phyloP scores from a whole-genome alignment of 805 yeast genomes.

The Pichia thaimueangensis region DNA sequence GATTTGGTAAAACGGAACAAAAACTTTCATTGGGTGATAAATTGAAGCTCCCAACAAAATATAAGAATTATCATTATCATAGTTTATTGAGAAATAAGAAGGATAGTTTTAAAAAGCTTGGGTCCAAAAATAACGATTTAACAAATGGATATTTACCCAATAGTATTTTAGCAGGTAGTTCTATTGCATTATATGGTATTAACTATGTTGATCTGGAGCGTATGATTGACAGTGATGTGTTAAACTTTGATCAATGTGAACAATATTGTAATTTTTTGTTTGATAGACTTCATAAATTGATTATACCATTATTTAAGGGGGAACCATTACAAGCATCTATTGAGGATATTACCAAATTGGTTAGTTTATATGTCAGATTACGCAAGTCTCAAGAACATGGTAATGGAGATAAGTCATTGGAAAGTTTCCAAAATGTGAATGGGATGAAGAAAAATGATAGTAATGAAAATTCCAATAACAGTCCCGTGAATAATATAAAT shows the following conservation, averaged over 20 bases:
- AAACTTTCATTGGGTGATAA: conserved; percentile 17
- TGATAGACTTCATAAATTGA: conserved; percentile 37
- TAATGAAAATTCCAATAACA: not conserved
- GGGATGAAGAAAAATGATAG: not conserved
- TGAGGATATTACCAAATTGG: conserved; percentile 49
- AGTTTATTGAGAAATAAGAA: conserved; percentile 26
- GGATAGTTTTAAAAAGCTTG: conserved; percentile 16
- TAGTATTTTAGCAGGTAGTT: conserved; percentile 5
- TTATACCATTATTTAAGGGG: conserved; percentile 44
- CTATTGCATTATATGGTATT: conserved; percentile 4
- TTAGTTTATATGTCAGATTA: conserved; percentile 30
- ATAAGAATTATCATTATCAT: conserved; percentile 25
- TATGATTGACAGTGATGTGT: conserved; percentile 22
- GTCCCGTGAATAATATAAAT: no score
- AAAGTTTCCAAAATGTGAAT: not conserved
- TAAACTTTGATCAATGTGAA: conserved; percentile 32
- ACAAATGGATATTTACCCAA: not conserved
- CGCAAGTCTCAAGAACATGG: conserved; percentile 15
- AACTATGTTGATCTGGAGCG: conserved; percentile 22
- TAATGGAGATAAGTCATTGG: not conserved
- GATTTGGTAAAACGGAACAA: conserved; percentile 27
- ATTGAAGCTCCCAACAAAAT: conserved; percentile 17
- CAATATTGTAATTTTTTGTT: conserved; percentile 44
- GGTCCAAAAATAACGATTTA: conserved; percentile 8
- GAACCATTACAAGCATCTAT: conserved; percentile 44